Base-by-base conservation (phyloP, 2,329 filamentous ascomycete species). In the Orbilia quercus region DNA sequence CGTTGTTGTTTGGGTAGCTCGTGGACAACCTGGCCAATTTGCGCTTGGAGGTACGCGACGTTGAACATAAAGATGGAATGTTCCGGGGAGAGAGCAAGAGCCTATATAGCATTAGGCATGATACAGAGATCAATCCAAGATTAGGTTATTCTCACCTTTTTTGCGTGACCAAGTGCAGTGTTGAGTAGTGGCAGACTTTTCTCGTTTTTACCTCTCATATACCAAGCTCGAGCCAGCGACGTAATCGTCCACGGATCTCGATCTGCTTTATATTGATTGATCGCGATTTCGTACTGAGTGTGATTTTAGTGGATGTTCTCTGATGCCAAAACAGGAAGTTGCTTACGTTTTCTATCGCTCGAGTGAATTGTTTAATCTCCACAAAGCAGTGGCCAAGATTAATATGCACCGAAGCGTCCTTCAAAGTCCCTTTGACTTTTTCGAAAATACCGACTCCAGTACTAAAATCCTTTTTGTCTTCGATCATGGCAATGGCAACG, bases 11-110 rank as follows among this genome's bases (percentile, higher is more conserved):
- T 91, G 3, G 87, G 84, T 60, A 96, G 84, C 36, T 83, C 84
- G 80, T 92, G 89, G 62, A 97, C 88, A 28, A 90, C 87, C 48
- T 90, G 90, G 18, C 94, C 94, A 62, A 98, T 88, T 80, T 97
- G 93, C 75, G 96, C 96, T 79, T 98, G 95, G 25, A 98, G 91
- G 79, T 97, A 99, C 0, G 95, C 95, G 25, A 99, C 91, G 79
- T 99, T 99, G 85, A 99, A 99, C 80, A 95, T 92, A 81, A 95
- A 91, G 81, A 96, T 92, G 28, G 93, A 85, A 78, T 96, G 91
- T 2, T 95, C 90, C 0, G 92, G 91, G 0, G 91, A 88, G 62
- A 90, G 86, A 63, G 88, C 86, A 16, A 96, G 86, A 23, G 94
- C 92, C 86, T 90, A 31, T 1, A 14, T 22, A 34, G 31, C n/a